Conservation (phyloP, 495 filamentous ascomycete species). For the Aspergillus sparsus region DNA sequence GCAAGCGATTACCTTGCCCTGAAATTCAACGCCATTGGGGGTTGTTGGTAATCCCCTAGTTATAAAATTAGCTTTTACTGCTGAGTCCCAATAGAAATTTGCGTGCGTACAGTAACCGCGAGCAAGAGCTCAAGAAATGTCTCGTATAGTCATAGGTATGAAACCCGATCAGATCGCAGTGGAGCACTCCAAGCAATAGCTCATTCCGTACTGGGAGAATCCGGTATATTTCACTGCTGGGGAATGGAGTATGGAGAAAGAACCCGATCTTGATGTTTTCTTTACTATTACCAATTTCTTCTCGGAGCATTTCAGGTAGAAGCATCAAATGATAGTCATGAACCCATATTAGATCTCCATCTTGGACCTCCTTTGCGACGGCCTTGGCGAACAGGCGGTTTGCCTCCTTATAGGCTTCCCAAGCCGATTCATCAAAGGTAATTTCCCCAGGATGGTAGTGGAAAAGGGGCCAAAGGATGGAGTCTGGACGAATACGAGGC, state of each 20-base stretch:
- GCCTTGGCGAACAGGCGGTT: slow-evolving; percentile 85
- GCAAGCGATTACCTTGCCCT: slow-evolving; percentile 79
- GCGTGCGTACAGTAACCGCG: slow-evolving; percentile 73
- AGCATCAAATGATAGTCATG: slow-evolving; percentile 99
- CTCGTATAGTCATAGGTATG: slow-evolving; percentile 96
- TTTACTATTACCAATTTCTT: slow-evolving; percentile 71
- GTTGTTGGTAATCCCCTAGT: slow-evolving; percentile 72
- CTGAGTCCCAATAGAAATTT: background rate
- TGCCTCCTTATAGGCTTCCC: slow-evolving; percentile 88
- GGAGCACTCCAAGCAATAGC: slow-evolving; percentile 78
- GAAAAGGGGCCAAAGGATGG: slow-evolving; percentile 95
- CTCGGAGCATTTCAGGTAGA: slow-evolving; percentile 87
- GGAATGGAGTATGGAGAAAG: slow-evolving; percentile 96
- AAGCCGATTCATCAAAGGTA: slow-evolving; percentile 91
- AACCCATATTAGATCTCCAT: slow-evolving; percentile 94
- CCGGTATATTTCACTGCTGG: slow-evolving; percentile 94
- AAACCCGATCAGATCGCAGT: slow-evolving; percentile 93
- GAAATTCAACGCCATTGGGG: slow-evolving; percentile 85
- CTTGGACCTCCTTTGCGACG: slow-evolving; percentile 76
- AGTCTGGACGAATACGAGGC: slow-evolving; percentile 57
- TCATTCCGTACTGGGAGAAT: slow-evolving; percentile 91
- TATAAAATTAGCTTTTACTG: slow-evolving; percentile 9
- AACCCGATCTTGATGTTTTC: slow-evolving; percentile 95
- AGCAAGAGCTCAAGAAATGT: slow-evolving; percentile 92
- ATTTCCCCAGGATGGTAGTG: slow-evolving; percentile 98